Evolutionary conservation across 345 rosid genomes (phyloP).

Genomic region (Salix suchowensis): DNA sequence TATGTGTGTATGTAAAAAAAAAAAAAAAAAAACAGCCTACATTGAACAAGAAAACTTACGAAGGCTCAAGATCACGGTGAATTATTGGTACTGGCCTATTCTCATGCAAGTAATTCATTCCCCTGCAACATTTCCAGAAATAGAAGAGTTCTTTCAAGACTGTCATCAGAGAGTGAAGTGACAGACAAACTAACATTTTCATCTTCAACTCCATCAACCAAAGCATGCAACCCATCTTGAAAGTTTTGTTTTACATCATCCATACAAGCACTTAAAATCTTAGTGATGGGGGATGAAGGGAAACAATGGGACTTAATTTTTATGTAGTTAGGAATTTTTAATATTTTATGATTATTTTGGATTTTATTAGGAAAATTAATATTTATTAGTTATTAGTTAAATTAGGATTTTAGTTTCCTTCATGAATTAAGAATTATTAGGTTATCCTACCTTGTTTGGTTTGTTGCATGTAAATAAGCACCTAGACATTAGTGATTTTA

Average conservation of each 20-base stretch:
- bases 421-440: neutral
- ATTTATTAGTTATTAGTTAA: no score
- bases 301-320: neutral
- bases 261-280: neutral
- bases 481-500: no score
- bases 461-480: neutral
- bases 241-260: neutral
- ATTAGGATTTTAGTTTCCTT: neutral
- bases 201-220: neutral
- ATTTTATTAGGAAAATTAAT: neutral
- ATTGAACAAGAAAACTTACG: conserved; percentile 59
- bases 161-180: neutral
- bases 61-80: conserved; percentile 98
- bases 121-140: conserved; percentile 45
- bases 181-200: neutral
- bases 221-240: neutral
- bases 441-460: neutral
- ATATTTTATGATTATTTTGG: no score
- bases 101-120: conserved; percentile 92
- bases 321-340: neutral
- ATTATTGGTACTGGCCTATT: conserved; percentile 82
- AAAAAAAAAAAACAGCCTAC: neutral
- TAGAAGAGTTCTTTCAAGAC: conserved; percentile 8
- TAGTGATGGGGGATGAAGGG: neutral
- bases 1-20: neutral